These are phyloP conservation scores for Leishmania mexicana DNA, from an alignment of 208 protist species.

Conservation along the genomic window DNA sequence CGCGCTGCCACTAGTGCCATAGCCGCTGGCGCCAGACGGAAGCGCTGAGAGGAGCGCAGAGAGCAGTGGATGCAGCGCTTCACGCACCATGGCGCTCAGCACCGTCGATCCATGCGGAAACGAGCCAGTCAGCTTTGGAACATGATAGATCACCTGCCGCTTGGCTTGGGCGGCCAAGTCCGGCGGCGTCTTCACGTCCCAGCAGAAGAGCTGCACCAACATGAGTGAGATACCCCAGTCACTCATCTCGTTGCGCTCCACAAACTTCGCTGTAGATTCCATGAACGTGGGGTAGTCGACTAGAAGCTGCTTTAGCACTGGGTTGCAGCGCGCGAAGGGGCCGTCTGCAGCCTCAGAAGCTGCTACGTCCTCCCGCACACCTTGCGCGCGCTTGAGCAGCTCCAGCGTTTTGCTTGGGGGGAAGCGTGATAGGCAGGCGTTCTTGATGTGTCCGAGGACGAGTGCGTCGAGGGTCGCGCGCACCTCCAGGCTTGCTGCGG, in stretches of 20 bases:
- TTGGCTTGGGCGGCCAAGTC: neutral
- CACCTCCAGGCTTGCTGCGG: constrained; percentile 7
- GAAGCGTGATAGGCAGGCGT: constrained; percentile 21
- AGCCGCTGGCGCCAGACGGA: neutral
- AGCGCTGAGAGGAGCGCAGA: constrained; percentile 8
- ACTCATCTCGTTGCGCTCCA: constrained; percentile 17
- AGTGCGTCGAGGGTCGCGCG: constrained; percentile 22
- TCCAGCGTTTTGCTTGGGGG: constrained; percentile 20
- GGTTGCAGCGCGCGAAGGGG: constrained; percentile 2
- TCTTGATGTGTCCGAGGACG: constrained; percentile 27
- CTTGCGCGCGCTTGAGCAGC: neutral
- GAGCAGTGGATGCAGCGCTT: constrained; percentile 18
- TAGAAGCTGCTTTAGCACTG: constrained; percentile 17
- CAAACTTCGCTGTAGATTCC: constrained; percentile 17
- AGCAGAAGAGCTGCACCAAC: constrained; percentile 26
- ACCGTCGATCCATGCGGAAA: constrained; percentile 6
- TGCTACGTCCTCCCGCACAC: neutral
- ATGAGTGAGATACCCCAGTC: constrained; percentile 25
- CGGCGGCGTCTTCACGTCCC: constrained; percentile 18
- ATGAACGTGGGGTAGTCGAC: constrained; percentile 31
- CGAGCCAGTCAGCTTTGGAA: neutral
- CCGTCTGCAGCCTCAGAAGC: neutral
- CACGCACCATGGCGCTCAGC: constrained; percentile 12
- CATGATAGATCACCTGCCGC: neutral
- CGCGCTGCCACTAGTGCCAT: neutral